Evolutionary conservation across 345 rosid genomes (phyloP).

Genomic region (Fremontodendron californicum): DNA sequence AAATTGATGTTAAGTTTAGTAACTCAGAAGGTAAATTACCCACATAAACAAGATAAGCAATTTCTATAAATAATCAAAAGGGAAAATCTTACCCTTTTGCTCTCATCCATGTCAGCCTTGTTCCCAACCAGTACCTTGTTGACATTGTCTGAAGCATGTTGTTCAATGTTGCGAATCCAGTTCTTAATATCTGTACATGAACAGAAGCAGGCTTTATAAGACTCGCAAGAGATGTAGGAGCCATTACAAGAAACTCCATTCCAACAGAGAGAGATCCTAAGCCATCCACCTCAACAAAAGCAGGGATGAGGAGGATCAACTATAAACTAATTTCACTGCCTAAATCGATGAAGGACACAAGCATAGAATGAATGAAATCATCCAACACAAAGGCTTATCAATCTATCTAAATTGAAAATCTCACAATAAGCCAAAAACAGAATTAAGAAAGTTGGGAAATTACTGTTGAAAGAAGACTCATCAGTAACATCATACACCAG

Average conservation of each 20-base stretch:
- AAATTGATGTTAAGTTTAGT: too few species aligned
- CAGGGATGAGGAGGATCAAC: not conserved
- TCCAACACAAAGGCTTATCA: not conserved
- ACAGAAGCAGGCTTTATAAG: conserved; percentile 12
- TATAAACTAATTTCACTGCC: not conserved
- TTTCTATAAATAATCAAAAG: not conserved
- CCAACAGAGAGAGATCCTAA: not conserved
- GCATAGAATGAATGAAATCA: not conserved
- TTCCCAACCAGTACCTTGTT: conserved; percentile 91
- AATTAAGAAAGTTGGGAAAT: not conserved
- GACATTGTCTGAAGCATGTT: conserved; percentile 95
- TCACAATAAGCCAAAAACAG: not conserved
- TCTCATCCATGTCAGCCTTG: conserved; percentile 99
- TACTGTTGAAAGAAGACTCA: conserved; percentile 80
- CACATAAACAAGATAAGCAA: not conserved
- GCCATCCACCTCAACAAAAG: conserved; percentile 10
- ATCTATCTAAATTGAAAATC: not conserved
- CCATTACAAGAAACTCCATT: not conserved
- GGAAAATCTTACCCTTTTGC: conserved; percentile 68
- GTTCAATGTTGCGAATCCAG: conserved; percentile 98
- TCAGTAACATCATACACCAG: conserved; percentile 80
- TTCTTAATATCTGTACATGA: conserved; percentile 72
- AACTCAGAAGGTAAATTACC: too few species aligned
- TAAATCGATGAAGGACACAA: not conserved
- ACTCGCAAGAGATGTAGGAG: conserved; percentile 8